Conservation (phyloP, 2,329 filamentous ascomycete genomes). For the Fusarium sp. region DNA sequence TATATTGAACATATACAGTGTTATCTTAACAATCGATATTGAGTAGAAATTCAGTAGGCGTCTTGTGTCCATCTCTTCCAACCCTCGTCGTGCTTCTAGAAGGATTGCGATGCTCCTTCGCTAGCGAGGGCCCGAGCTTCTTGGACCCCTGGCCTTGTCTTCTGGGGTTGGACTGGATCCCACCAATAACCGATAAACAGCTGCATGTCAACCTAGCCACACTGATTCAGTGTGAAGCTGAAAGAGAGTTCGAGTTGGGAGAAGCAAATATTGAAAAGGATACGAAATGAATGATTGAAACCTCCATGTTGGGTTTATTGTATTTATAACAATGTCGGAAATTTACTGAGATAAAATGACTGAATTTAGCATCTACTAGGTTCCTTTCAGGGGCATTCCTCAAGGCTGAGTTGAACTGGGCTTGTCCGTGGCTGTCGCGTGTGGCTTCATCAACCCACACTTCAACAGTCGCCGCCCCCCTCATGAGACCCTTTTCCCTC, state of each 20-base stretch:
- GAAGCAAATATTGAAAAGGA: not conserved
- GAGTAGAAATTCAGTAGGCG: not conserved
- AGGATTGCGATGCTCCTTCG: not conserved
- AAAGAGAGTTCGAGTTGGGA: not conserved
- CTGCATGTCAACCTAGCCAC: not conserved
- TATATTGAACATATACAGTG: not conserved
- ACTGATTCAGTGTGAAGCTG: not conserved
- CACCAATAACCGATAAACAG: conserved; percentile 20
- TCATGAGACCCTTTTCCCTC: conserved; percentile 17
- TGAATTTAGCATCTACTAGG: not conserved
- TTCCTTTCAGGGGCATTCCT: not conserved
- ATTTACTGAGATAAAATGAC: not conserved
- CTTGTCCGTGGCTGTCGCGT: conserved; percentile 9
- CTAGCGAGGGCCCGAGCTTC: conserved; percentile 31
- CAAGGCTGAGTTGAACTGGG: conserved; percentile 29
- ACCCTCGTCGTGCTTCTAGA: conserved; percentile 8
- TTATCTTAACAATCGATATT: not conserved
- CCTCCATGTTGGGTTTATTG: not conserved
- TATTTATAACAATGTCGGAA: not conserved
- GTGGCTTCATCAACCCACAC: conserved; percentile 28
- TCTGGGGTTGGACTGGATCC: conserved; percentile 6
- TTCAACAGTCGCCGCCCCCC: not conserved
- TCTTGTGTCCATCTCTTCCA: not conserved
- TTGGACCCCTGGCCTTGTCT: conserved; percentile 4
- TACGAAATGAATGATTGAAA: not conserved